Evolutionary conservation across 1,284 basidiomycete species (phyloP).

Genomic region (Ustilago xerochloae): DNA sequence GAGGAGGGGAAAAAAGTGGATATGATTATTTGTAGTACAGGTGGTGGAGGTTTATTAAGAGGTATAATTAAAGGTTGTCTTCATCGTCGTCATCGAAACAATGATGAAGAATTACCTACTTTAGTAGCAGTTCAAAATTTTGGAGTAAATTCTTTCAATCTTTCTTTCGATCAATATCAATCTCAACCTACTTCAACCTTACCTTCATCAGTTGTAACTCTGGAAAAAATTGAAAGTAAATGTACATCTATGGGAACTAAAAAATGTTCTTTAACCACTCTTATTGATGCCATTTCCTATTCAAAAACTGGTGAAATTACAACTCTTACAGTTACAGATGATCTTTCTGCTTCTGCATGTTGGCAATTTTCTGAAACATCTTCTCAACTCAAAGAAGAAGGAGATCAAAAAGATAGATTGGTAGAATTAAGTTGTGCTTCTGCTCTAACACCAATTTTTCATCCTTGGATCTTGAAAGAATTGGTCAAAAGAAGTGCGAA

Average conservation of each 20-base stretch:
- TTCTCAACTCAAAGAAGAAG: neutral
- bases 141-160: constrained; percentile 52
- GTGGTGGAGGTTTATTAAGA: constrained; percentile 32
- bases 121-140: constrained; percentile 53
- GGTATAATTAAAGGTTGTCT: constrained; percentile 31
- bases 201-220: constrained; percentile 16
- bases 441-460: constrained; percentile 51
- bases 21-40: constrained; percentile 26
- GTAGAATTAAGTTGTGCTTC: constrained; percentile 62
- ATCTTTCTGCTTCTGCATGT: constrained; percentile 42
- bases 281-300: constrained; percentile 46
- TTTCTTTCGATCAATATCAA: constrained; percentile 21
- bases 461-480: constrained; percentile 34
- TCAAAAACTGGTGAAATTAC: constrained; percentile 15
- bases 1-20: neutral
- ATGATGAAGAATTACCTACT: too few relatives aligned
- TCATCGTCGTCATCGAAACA: neutral
- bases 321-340: constrained; percentile 52
- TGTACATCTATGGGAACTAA: constrained; percentile 62
- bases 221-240: constrained; percentile 52
- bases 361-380: constrained; percentile 26
- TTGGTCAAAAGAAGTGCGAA: constrained; percentile 8
- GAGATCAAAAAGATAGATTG: constrained; percentile 16
- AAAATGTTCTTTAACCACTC: constrained; percentile 33
- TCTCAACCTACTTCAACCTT: neutral